Evolutionary conservation across 169 alveolate genomes (phyloP), one percentile per base, ranked within the genome.

Genomic region (Plasmodium malariae): DNA sequence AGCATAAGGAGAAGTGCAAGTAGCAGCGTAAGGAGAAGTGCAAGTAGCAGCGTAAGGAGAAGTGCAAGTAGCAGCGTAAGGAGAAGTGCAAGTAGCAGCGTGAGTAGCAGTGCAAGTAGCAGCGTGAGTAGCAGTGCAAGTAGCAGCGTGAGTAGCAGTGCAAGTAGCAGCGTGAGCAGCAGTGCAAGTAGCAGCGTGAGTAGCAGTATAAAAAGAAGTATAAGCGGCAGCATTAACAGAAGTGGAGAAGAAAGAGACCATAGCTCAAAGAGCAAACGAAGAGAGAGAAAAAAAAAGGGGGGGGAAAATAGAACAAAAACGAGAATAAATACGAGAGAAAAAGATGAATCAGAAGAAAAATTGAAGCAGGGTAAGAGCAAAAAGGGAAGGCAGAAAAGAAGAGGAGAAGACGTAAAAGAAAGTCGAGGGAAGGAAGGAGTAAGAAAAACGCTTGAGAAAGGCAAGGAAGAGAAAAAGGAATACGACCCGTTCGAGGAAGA

Each of bases 401-500:
- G 43, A 55, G 43, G 0, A 6, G 0, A 24, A 36, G 0, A 14
- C 1, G 68, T 0, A 34, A 40, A 9, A 67, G 32, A 6, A 36
- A 1, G 14, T 6, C 14, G 9, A 36, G 74, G 0, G 6, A 14
- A n/a, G 26, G 2, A 14, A 54, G 26, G n/a, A n/a, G n/a, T n/a
- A n/a, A n/a, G n/a, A n/a, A 55, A 24, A 17, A 55, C 5, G 0
- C 2, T 3, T 17, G 30, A 19, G 9, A 21, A 55, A 17, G 21
- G 21, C n/a, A 55, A 55, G 32, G 43, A 30, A 62, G 60, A 62
- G 36, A 65, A 69, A 51, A 59, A 30, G 19, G 43, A 72, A 12
- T 54, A 67, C 12, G 83, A 89, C 11, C 73, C 68, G 2, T 71
- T 49, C 14, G 74, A 49, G 14, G 95, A 76, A 19, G 93, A 67